These are phyloP conservation scores for Alternaria incomplexa DNA, from an alignment of 2,329 filamentous ascomycete genomes.

Conservation along the genomic window DNA sequence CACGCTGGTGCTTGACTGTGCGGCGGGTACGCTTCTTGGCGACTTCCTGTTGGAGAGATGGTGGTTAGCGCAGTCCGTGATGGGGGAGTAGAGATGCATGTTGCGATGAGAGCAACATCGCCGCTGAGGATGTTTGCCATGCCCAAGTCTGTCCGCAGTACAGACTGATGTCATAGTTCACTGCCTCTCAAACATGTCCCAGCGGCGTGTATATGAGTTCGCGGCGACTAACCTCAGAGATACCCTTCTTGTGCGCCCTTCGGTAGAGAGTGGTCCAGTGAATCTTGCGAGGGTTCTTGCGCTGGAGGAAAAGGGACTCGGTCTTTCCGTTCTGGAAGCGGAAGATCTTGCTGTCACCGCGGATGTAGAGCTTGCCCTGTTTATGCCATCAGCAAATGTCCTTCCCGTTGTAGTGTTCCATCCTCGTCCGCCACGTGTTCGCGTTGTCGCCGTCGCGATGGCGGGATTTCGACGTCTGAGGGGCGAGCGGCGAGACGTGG, in stretches of 20 bases:
- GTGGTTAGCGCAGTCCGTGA: slow-evolving; percentile 26
- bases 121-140: background rate
- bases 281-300: slow-evolving; percentile 99
- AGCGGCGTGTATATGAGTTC: slow-evolving; percentile 1
- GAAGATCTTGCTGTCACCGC: slow-evolving; percentile 99
- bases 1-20: slow-evolving; percentile 98
- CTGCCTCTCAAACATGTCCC: slow-evolving; percentile 6
- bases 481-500: slow-evolving; percentile 7
- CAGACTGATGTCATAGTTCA: slow-evolving; percentile 31
- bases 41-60: slow-evolving; percentile 74
- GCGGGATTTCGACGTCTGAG: slow-evolving; percentile 34
- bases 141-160: slow-evolving; percentile 3
- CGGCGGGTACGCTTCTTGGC: slow-evolving; percentile 99
- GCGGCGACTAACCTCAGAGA: slow-evolving; percentile 84
- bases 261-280: slow-evolving; percentile 98
- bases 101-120: background rate
- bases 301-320: slow-evolving; percentile 99
- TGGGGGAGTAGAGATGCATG: background rate
- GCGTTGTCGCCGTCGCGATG: slow-evolving; percentile 18
- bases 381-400: slow-evolving; percentile 38
- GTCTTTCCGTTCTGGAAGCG: slow-evolving; percentile 99
- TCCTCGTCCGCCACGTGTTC: slow-evolving; percentile 21
- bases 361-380: slow-evolving; percentile 99
- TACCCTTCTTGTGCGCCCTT: slow-evolving; percentile 99
- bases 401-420: slow-evolving; percentile 11